Conservation (phyloP, 495 filamentous ascomycete genomes). For the Sordaria brevicollis region DNA sequence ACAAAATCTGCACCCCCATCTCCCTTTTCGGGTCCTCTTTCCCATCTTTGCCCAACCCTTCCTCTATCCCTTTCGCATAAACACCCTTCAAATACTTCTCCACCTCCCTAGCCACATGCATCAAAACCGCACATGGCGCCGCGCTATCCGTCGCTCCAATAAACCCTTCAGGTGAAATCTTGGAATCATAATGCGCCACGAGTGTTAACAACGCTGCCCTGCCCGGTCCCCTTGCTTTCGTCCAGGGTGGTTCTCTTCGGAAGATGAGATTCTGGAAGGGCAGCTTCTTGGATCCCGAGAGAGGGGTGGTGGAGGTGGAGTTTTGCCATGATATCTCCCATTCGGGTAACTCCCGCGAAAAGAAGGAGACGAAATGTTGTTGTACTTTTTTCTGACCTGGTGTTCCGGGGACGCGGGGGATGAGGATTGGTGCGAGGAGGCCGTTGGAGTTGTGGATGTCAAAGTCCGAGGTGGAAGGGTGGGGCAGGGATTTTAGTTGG, state of each 20-base stretch:
- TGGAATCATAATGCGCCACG: conserved; percentile 92
- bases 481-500: conserved; percentile 52
- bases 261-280: conserved; percentile 78
- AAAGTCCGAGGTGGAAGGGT: conserved; percentile 53
- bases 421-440: conserved; percentile 71
- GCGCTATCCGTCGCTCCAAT: conserved; percentile 86
- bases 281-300: conserved; percentile 50
- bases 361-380: conserved; percentile 68
- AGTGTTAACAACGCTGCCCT: conserved; percentile 63
- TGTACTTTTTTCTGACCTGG: conserved; percentile 57
- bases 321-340: conserved; percentile 81
- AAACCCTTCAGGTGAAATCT: conserved; percentile 64
- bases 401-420: conserved; percentile 74
- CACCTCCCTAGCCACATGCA: conserved; percentile 48
- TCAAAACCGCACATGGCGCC: conserved; percentile 75
- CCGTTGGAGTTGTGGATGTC: conserved; percentile 50
- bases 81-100: conserved; percentile 31
- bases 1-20: conserved; percentile 71
- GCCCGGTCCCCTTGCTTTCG: conserved; percentile 37
- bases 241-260: conserved; percentile 72
- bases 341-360: conserved; percentile 53
- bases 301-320: conserved; percentile 63
- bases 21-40: conserved; percentile 22
- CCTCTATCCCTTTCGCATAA: conserved; percentile 22
- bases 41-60: conserved; percentile 20